Evolutionary conservation across 805 yeast genomes (phyloP).

Genomic region (Barnettozyma populi): DNA sequence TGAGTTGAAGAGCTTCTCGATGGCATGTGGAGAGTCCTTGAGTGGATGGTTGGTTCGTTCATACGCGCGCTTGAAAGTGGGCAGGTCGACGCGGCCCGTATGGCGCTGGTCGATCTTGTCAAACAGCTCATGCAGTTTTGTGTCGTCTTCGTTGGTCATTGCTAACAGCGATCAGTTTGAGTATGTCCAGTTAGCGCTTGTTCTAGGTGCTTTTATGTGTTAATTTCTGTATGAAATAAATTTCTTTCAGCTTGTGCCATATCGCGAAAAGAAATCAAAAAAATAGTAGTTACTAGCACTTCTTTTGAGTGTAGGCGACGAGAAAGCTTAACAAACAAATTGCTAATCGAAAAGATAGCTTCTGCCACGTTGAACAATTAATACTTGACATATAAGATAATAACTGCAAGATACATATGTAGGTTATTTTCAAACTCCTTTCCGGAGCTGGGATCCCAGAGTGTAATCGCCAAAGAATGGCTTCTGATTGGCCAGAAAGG

Average conservation of each 20-base stretch:
- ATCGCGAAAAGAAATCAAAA: neutral
- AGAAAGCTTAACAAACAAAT: too few species aligned
- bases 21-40: constrained; percentile 52
- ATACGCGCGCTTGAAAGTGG: constrained; percentile 34
- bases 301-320: too few species aligned
- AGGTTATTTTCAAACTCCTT: neutral
- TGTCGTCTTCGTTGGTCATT: constrained; percentile 3
- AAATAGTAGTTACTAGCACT: neutral
- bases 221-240: neutral
- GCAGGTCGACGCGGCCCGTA: constrained; percentile 33
- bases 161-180: neutral
- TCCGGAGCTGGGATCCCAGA: neutral
- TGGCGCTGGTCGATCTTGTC: constrained; percentile 36
- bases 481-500: neutral
- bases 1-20: constrained; percentile 49
- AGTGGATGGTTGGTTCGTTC: constrained; percentile 53
- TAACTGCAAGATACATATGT: neutral
- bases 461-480: neutral
- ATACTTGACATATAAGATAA: neutral
- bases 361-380: too few species aligned
- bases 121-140: constrained; percentile 29
- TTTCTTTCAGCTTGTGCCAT: neutral
- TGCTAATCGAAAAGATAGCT: too few species aligned
- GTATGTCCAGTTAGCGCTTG: too few species aligned
- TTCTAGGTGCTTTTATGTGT: neutral